Conservation (phyloP, 306 rosid genomes). For the Prunus fruticosa region DNA sequence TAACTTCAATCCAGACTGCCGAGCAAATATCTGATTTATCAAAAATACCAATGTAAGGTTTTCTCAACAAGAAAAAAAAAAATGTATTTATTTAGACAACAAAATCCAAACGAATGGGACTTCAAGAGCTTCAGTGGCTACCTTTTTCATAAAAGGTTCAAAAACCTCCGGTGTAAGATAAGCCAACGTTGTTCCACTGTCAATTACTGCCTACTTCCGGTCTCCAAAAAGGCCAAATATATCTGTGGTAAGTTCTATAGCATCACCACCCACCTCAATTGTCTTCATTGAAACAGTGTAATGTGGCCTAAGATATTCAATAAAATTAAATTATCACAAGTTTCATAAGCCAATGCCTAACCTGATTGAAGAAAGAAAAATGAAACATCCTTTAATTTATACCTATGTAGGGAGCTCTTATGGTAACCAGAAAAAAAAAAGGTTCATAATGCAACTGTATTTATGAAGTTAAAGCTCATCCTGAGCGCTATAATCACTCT, state of each 20-base stretch:
- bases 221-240: constrained; percentile 42
- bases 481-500: background rate
- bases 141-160: constrained; percentile 49
- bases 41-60: background rate
- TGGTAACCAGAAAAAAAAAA: background rate
- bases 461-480: background rate
- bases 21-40: constrained; percentile 44
- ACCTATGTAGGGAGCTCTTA: background rate
- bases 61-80: background rate
- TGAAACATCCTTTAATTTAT: background rate
- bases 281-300: constrained; percentile 78
- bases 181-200: constrained; percentile 96
- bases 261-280: constrained; percentile 59
- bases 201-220: constrained; percentile 65
- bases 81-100: constrained; percentile 22
- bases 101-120: constrained; percentile 15
- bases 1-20: constrained; percentile 49
- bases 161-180: constrained; percentile 56
- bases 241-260: constrained; percentile 56
- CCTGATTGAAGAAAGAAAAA: constrained; percentile 1
- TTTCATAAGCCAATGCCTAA: constrained; percentile 31
- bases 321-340: constrained; percentile 30
- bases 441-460: background rate
- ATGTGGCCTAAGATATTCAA: constrained; percentile 67
- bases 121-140: constrained; percentile 16